Evolutionary conservation across 257 asterid species (phyloP).

Genomic region (Ajuga chamaepitys): DNA sequence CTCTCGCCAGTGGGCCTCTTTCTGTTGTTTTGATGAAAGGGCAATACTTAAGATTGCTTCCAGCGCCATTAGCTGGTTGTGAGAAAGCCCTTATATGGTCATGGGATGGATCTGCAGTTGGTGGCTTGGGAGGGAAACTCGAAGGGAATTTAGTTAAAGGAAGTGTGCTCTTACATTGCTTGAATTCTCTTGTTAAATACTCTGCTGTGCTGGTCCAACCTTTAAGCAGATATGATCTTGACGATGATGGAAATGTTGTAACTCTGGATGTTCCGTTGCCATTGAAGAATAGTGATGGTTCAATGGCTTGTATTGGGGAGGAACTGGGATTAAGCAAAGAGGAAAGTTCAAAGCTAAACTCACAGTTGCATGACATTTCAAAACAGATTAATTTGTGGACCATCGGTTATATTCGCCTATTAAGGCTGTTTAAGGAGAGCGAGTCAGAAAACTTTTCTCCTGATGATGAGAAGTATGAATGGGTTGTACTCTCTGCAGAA

Average conservation of each 20-base stretch:
- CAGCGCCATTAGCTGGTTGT: conserved; percentile 98
- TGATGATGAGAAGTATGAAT: conserved; percentile 65
- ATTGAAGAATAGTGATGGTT: conserved; percentile 84
- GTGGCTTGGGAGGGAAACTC: conserved; percentile 88
- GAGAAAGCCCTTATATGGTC: conserved; percentile 97
- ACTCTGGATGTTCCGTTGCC: conserved; percentile 94
- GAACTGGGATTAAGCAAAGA: conserved; percentile 65
- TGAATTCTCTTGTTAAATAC: conserved; percentile 86
- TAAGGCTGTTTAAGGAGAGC: conserved; percentile 74
- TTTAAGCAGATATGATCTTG: conserved; percentile 79
- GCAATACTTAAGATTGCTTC: conserved; percentile 88
- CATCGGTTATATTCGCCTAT: conserved; percentile 73
- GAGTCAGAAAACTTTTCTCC: conserved; percentile 39
- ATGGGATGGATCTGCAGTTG: conserved; percentile 93
- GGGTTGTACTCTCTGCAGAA: conserved; percentile 90
- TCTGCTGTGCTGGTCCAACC: conserved; percentile 97
- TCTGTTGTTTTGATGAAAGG: conserved; percentile 97
- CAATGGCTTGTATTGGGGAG: conserved; percentile 67
- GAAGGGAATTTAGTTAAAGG: conserved; percentile 95
- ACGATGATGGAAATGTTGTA: conserved; percentile 52
- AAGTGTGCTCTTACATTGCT: conserved; percentile 81
- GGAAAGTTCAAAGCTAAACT: conserved; percentile 54
- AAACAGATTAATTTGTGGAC: conserved; percentile 70
- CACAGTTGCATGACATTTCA: conserved; percentile 54
- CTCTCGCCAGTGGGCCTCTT: conserved; percentile 81